Evolutionary conservation across 2,329 filamentous ascomycete species (phyloP).

Genomic region (Madurella mycetomatis): DNA sequence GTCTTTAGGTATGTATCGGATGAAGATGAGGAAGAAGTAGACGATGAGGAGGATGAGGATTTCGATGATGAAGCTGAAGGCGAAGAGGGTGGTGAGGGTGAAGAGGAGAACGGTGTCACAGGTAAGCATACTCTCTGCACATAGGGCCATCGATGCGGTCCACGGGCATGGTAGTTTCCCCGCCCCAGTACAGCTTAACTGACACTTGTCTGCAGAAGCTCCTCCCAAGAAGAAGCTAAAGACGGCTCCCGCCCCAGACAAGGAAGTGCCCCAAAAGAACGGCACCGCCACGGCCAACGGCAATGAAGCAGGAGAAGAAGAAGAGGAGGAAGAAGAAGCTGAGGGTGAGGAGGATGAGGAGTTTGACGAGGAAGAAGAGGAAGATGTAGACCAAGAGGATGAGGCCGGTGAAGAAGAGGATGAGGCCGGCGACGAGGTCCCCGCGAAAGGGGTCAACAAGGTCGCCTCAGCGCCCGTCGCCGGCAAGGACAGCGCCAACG

Average conservation of each 20-base stretch:
- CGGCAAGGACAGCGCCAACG: constrained; percentile 11
- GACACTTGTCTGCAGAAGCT: constrained; percentile 29
- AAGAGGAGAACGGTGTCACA: constrained; percentile 36
- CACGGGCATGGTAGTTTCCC: too few species aligned
- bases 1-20: constrained; percentile 25
- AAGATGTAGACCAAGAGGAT: constrained; percentile 26
- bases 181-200: constrained; percentile 7
- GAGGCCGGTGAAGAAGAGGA: constrained; percentile 33
- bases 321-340: constrained; percentile 20
- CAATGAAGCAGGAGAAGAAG: constrained; percentile 22
- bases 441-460: constrained; percentile 18
- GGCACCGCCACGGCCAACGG: constrained; percentile 24
- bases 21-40: constrained; percentile 29
- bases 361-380: constrained; percentile 26
- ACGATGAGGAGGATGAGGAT: constrained; percentile 32
- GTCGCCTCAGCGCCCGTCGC: constrained; percentile 1
- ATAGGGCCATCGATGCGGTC: background rate
- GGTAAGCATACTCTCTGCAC: constrained; percentile 29
- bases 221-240: constrained; percentile 51
- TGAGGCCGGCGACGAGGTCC: background rate
- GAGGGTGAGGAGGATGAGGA: constrained; percentile 23
- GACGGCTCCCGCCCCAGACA: constrained; percentile 34
- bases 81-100: constrained; percentile 30
- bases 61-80: constrained; percentile 28
- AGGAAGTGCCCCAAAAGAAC: constrained; percentile 32